These are phyloP conservation scores for Microdochium nivale DNA, from an alignment of 2,329 filamentous ascomycete species.

Conservation along the genomic window DNA sequence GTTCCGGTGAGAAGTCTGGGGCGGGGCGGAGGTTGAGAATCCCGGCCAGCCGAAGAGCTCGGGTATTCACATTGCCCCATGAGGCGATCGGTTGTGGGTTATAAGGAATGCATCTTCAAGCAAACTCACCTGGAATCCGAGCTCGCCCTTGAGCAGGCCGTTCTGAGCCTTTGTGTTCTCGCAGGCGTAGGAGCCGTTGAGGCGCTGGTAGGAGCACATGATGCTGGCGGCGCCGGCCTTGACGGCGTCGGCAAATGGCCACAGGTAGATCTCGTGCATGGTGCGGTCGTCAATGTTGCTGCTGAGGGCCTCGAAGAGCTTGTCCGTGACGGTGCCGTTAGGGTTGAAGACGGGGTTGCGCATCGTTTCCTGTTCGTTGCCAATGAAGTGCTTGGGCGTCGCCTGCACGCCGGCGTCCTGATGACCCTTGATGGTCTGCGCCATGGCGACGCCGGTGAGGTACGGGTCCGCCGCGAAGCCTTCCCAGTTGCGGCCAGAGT, in stretches of 20 bases:
- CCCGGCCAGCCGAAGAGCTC: no score
- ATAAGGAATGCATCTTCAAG: constrained; percentile 3
- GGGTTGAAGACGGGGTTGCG: constrained; percentile 17
- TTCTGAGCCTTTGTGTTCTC: constrained; percentile 39
- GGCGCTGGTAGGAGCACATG: constrained; percentile 35
- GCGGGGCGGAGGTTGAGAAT: no score
- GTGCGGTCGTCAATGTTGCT: constrained; percentile 50
- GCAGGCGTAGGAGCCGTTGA: constrained; percentile 41
- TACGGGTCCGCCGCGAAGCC: constrained; percentile 56
- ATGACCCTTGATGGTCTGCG: constrained; percentile 21
- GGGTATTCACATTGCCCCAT: neutral
- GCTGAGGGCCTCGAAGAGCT: constrained; percentile 20
- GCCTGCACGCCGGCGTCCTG: constrained; percentile 28
- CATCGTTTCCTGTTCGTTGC: constrained; percentile 25
- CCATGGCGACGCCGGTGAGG: constrained; percentile 35
- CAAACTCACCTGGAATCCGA: constrained; percentile 28
- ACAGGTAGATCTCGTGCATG: constrained; percentile 51
- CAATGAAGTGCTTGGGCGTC: constrained; percentile 28
- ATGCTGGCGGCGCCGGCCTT: constrained; percentile 21
- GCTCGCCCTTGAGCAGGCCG: constrained; percentile 35
- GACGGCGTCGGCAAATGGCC: constrained; percentile 42
- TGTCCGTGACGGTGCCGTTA: constrained; percentile 15
- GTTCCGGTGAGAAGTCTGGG: neutral
- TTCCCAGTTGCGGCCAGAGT: constrained; percentile 58
- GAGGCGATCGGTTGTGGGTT: no score